Percentiles rank a stretch among this genome's conserved stretches.
phyloP scores from a whole-genome alignment of 2,329 filamentous ascomycete genomes.

The Pseudogymnoascus pannorum region DNA sequence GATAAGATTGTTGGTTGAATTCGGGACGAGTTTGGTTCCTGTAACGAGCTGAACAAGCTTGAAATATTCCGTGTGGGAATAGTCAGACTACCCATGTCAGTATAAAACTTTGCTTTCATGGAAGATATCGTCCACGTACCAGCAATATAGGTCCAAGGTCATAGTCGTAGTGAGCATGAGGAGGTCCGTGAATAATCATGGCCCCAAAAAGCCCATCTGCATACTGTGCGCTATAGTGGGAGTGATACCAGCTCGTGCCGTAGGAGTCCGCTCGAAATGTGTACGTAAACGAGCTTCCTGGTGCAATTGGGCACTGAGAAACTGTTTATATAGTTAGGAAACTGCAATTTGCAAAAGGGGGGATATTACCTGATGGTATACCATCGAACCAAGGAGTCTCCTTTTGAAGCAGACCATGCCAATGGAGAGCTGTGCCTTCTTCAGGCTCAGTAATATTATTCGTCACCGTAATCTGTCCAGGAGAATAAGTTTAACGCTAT shows the following conservation, averaged over 20 bases:
- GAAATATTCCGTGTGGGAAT: not conserved
- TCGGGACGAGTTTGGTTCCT: not conserved
- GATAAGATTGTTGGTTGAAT: conserved; percentile 25
- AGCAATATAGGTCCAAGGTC: conserved; percentile 49
- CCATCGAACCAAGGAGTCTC: not conserved
- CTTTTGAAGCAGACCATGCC: conserved; percentile 33
- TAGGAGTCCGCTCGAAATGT: conserved; percentile 29
- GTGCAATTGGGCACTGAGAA: conserved; percentile 59
- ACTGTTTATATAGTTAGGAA: conserved; percentile 20
- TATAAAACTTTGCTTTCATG: not conserved
- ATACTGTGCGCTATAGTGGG: conserved; percentile 45
- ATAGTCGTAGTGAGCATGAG: conserved; percentile 50
- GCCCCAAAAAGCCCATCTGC: conserved; percentile 46
- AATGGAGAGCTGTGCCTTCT: conserved; percentile 42
- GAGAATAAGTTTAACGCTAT: not conserved
- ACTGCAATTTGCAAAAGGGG: not conserved
- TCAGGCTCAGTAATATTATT: conserved; percentile 32
- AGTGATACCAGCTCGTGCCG: conserved; percentile 54
- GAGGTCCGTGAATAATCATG: conserved; percentile 55
- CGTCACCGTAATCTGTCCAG: conserved; percentile 23
- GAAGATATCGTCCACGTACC: not conserved
- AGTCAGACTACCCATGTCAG: not conserved
- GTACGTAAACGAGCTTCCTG: conserved; percentile 31
- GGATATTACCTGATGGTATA: not conserved
- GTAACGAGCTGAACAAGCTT: not conserved